Conservation (phyloP, 2,329 filamentous ascomycete genomes). For the Epichloe sibirici region DNA sequence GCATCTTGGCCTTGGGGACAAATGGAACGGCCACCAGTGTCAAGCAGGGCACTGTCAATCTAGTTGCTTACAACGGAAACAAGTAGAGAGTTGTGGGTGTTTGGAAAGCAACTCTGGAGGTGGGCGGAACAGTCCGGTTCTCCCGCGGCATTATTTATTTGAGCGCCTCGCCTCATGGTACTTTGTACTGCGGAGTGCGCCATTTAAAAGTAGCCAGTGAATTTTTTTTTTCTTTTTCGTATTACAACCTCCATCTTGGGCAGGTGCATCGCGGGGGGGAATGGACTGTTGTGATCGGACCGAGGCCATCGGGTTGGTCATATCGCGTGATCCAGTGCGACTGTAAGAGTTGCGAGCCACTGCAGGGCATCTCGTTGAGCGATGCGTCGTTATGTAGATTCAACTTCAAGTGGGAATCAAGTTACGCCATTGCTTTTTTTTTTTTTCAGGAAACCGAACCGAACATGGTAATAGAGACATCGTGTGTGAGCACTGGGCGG, state of each 20-base stretch:
- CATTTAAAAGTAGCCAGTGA: no score
- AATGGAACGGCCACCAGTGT: constrained; percentile 24
- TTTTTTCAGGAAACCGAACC: no score
- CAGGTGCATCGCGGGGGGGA: neutral
- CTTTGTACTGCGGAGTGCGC: no score
- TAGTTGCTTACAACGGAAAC: constrained; percentile 35
- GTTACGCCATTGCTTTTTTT: neutral
- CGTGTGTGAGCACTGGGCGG: neutral
- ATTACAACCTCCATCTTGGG: no score
- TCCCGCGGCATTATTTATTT: no score
- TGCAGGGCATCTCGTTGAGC: neutral
- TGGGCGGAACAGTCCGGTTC: no score
- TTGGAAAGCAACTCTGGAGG: neutral
- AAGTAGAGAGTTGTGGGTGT: neutral
- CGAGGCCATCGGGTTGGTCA: neutral
- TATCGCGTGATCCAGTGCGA: constrained; percentile 2
- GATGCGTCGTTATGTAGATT: neutral
- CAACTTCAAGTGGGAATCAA: neutral
- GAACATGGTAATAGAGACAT: neutral
- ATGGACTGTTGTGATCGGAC: neutral
- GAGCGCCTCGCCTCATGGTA: no score
- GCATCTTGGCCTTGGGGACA: constrained; percentile 29
- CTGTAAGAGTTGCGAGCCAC: neutral
- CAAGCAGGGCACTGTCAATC: constrained; percentile 27
- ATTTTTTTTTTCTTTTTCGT: no score